Evolutionary conservation across 2,329 filamentous ascomycete genomes (phyloP), one percentile per base, ranked within the genome.

Genomic region (Monosporascus sp.): DNA sequence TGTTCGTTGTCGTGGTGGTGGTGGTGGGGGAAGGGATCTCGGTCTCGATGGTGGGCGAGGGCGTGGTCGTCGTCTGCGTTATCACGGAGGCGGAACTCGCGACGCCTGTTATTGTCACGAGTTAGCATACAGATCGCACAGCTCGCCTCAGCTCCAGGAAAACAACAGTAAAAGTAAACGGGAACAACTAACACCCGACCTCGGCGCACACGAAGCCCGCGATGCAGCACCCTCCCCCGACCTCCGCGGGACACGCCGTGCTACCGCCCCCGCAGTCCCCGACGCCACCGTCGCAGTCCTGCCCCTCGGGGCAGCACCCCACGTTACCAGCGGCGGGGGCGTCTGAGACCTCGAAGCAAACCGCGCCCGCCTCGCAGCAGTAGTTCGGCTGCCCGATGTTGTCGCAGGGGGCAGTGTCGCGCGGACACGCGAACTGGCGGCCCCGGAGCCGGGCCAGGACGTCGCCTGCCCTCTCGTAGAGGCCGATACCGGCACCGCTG

Each of bases 171-270:
- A 31, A 37, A 14, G 5, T 11, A 37, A 1, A 20, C 24, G 17
- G 27, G 46, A 15, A 52, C 27, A 55, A 79, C 76, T 79, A 72
- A 85, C 89, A 93, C 24, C 88, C 89, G 52, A 85, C 73, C 18
- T 84, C 84, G 53, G 82, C 75, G 61, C 89, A 93, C 1, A 80
- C 75, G 63, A 83, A 91, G 5, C 87, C 87, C 0, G 83, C 75
- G 11, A 91, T 83, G 65, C 89, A 93, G 64, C 89, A 93, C 2
- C 88, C 89, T 15, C 88, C 88, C 3, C 88, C 88, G 0, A 85
- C 67, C 37, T 78, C 77, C 7, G 81, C 75, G 0, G 84, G 75
- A 65, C 89, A 93, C 48, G 81, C 80, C 11, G 81, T 80, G 55
- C 87, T 84, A 41, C 80, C 84, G 4, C 74, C 71, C 2, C 76